Conservation (phyloP, 805 yeast species). For the Lipomyces lipofer region DNA sequence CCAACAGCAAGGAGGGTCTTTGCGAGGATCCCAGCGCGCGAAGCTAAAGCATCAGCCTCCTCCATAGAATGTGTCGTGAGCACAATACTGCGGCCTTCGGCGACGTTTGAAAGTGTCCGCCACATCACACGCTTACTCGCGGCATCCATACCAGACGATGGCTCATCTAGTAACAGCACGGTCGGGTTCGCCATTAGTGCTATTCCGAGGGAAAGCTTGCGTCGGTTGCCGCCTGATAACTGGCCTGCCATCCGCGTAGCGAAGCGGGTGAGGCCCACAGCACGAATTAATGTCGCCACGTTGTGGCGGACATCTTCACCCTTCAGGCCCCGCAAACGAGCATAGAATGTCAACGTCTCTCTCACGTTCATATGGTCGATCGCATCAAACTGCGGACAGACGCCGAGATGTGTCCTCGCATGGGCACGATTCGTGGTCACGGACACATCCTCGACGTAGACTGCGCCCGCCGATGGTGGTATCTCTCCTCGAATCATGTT, state of each 20-base stretch:
- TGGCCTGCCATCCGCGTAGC: conserved; percentile 36
- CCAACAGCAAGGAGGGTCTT: conserved; percentile 39
- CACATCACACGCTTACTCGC: conserved; percentile 44
- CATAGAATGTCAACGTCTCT: conserved; percentile 39
- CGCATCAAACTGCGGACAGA: conserved; percentile 44
- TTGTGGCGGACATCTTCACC: conserved; percentile 31
- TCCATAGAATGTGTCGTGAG: conserved; percentile 44
- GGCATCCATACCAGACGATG: conserved; percentile 45
- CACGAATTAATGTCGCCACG: conserved; percentile 37
- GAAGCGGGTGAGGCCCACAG: conserved; percentile 40
- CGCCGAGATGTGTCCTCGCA: conserved; percentile 40
- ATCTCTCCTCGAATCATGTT: conserved; percentile 43
- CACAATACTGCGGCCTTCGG: conserved; percentile 38
- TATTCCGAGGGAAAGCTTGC: conserved; percentile 41
- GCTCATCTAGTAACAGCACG: conserved; percentile 42
- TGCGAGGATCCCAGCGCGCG: conserved; percentile 41
- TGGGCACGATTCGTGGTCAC: conserved; percentile 33
- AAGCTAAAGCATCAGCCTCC: conserved; percentile 42
- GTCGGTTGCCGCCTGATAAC: conserved; percentile 42
- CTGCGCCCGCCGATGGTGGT: conserved; percentile 34
- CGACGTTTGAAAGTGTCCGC: conserved; percentile 38
- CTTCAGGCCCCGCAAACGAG: conserved; percentile 37
- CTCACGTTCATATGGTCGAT: conserved; percentile 40
- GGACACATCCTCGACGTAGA: conserved; percentile 36
- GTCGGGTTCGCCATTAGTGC: conserved; percentile 41